phyloP scores from a whole-genome alignment of 768 basidiomycete species.

The Porpolomopsis calyptriformis region DNA sequence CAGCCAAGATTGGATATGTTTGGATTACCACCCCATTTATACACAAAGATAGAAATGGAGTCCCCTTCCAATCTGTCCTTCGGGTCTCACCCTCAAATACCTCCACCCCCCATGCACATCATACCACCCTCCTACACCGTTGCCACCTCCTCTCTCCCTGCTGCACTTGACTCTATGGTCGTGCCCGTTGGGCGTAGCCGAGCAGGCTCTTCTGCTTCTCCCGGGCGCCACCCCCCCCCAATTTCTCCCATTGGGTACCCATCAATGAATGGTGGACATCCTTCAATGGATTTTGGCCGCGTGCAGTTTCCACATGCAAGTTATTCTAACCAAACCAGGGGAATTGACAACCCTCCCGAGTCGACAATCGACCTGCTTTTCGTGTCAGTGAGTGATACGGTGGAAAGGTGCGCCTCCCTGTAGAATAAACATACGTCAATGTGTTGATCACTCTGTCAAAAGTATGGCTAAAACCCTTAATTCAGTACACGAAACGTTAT shows the following conservation, averaged over 20 bases:
- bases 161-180: slow-evolving; percentile 31
- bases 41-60: slow-evolving; percentile 28
- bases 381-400: slow-evolving; percentile 28
- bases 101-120: slow-evolving; percentile 29
- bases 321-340: slow-evolving; percentile 12
- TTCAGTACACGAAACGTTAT: slow-evolving; percentile 43
- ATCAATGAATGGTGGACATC: not conserved
- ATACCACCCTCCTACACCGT: slow-evolving; percentile 29
- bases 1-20: slow-evolving; percentile 23
- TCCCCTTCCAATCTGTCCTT: slow-evolving; percentile 27
- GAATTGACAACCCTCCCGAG: slow-evolving; percentile 14
- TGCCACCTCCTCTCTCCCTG: slow-evolving; percentile 34
- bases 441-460: slow-evolving; percentile 9
- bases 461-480: slow-evolving; percentile 56
- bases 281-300: slow-evolving; percentile 15
- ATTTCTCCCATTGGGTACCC: not conserved
- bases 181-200: slow-evolving; percentile 26
- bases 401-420: slow-evolving; percentile 40
- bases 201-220: slow-evolving; percentile 27
- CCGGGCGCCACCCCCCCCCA: slow-evolving; percentile 8
- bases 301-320: slow-evolving; percentile 15
- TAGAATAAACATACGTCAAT: not conserved
- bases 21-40: slow-evolving; percentile 21
- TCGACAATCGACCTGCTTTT: slow-evolving; percentile 20
- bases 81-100: slow-evolving; percentile 18